Base-by-base conservation (phyloP, 805 yeast species). In the Blastobotrys americana region DNA sequence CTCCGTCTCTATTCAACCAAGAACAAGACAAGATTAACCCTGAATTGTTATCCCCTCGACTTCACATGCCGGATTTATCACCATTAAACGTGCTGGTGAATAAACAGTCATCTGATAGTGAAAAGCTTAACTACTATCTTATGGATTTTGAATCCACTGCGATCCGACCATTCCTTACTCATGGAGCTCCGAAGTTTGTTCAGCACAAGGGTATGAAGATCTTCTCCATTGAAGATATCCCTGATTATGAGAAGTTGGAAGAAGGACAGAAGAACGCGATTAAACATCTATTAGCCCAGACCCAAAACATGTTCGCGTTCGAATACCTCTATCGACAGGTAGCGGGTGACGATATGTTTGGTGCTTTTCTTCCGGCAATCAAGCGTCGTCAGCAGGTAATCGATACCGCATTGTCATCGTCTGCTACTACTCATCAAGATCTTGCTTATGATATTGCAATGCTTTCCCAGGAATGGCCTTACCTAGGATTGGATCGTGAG, bases 271-370 rank as follows among this genome's bases (percentile, higher is more conserved):
- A 82, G 65, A 80, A 78, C 51, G 89, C 89, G 61, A 84, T 84
- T 56, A 81, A 82, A 56, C 89, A 84, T 66, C 85, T 90, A 80
- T 81, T 81, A 64, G 80, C 80, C 55, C 80, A 90, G 65, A 89
- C 97, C 3, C 80, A 96, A 71, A 87, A 89, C 61, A 95, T 90
- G 65, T 80, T 83, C 55, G 65, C 84, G 46, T 90, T 95, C 89
- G 97, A 90, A 65, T 66, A 76, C 48, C 76, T 80, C 20, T 70
- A 89, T 54, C 85, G 83, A 56, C 74, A 76, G 39, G 20, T 5
- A 9, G n/a, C 21, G 4, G 18, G 20, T 13, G 45, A 45, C 8
- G 41, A 37, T 34, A 72, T 89, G 49, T 78, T 90, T 52, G 84
- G 84, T 9, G 78, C 90, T 19, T 88, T 87, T 51, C 79, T 85